Base-by-base conservation (phyloP, 768 basidiomycete species). In the Lentinula raphanica region DNA sequence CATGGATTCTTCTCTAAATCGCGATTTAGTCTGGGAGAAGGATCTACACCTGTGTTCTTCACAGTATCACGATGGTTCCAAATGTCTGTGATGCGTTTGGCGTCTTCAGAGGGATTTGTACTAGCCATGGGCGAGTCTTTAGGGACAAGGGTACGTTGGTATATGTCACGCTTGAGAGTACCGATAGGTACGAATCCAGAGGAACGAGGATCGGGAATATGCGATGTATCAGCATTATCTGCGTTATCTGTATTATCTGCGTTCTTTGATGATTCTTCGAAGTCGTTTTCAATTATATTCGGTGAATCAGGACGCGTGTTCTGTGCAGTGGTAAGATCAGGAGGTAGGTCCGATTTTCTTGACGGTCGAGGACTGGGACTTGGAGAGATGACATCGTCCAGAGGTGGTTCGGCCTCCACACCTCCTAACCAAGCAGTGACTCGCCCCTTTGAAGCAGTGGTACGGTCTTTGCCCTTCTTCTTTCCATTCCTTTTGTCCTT, bases 371-470 rank as follows among this genome's bases (percentile, higher is more conserved):
- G 40, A 29, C 58, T 49, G 44, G 36, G 54, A 55, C 73, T 77
- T 1, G 78, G 74, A 31, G 77, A 72, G 39, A 65, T 60, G 4
- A 75, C 71, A 25, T 73, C 68, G 32, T 85, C 79, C 56, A 78
- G 70, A 51, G 81, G 82, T 1, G 84, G 82, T 40, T 79, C 80
- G 3, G 80, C 75, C 53, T 86, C 85, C 49, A 91, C 83, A 8
- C 72, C 77, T 28, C 86, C 89, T 59, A 92, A 64, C 90, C 90
- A 92, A 7, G 85, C 88, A 8, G 89, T 78, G n/a, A 92, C 84
- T 23, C 87, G 74, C 6, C 88, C 88, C 59, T 87, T 87, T 9
- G 84, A 83, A 55, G 82, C 65, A 59, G 44, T 44, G 58, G 59
- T 40, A 61, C 45, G 68, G 58, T 64, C 57, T 60, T 65, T 68